Evolutionary conservation across 495 filamentous ascomycete genomes (phyloP), one percentile per base, ranked within the genome.

Genomic region (Neurospora sp.): DNA sequence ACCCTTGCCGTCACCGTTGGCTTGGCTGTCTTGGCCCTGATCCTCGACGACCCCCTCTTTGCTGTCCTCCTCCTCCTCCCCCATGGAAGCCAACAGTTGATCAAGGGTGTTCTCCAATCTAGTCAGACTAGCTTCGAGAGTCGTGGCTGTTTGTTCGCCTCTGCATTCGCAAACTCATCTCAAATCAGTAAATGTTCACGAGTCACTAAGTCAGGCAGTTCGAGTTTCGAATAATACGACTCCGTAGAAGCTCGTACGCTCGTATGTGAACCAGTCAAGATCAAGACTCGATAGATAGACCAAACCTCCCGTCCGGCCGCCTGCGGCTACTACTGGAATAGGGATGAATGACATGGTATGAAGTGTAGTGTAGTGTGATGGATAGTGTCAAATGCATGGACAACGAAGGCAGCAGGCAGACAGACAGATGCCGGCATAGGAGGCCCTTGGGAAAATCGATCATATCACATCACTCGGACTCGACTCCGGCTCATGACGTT

Each of bases 41-140:
- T 28, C 37, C 13, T 48, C 8, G 6, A 1, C 28, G 0, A 17
- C 13, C 28, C 34, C 5, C 72, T 72, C 39, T 24, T 69, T 54
- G 40, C n/a, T 37, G 13, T 28, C 17, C 6, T 62, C 38, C n/a
- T 10, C 36, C 59, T 69, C 74, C 24, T 45, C 74, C 4, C 71
- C 75, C 5, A 70, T 39, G 6, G 79, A 77, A 7, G 86, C 85
- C 28, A 89, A 78, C 7, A 89, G 73, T 69, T 81, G 83, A 71
- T 89, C 87, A 43, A 89, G 83, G 76, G 85, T 89, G 74, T 76
- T 82, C 77, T 89, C 87, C 28, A 89, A 75, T 40, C 66, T 84
- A 9, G 82, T 82, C 72, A 89, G 77, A 71, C 83, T 83, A n/a
- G 84, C 80, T 77, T 89, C 88, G n/a, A 89, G 79, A 71, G 82